Conservation (phyloP, 1,139 yeast genomes). For the Blastobotrys raffinosifermentans region DNA sequence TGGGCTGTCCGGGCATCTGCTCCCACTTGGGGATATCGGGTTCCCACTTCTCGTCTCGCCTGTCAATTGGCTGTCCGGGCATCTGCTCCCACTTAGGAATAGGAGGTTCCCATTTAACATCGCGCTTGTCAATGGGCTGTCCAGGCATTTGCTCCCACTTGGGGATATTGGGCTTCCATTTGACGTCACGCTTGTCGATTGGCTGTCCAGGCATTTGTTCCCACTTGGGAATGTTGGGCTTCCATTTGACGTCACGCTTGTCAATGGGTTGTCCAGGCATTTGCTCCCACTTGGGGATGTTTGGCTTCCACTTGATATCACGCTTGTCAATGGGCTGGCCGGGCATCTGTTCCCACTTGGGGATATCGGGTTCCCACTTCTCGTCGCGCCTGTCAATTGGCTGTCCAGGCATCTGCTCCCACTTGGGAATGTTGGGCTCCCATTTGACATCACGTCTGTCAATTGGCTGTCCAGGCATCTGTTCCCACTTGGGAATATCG, state of each 20-base stretch:
- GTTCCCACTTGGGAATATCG: too few species aligned
- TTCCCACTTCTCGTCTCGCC: not conserved
- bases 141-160: not conserved
- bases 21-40: not conserved
- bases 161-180: too few species aligned
- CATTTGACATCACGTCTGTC: too few species aligned
- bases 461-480: too few species aligned
- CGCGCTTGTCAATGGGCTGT: not conserved
- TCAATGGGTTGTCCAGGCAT: not conserved
- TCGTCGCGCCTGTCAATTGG: too few species aligned
- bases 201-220: not conserved
- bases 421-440: too few species aligned
- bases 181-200: not conserved
- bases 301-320: not conserved
- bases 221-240: not conserved
- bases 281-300: not conserved
- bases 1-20: not conserved
- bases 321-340: slow-evolving; percentile 3
- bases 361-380: too few species aligned
- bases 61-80: slow-evolving; percentile 1
- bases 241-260: not conserved
- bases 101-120: not conserved
- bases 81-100: too few species aligned
- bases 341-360: not conserved
- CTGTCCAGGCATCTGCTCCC: too few species aligned